A percentile compares a stretch with the other conserved stretches of the same genome.
phyloP scores from a whole-genome alignment of 768 basidiomycete genomes.

The Boletus rex-veris region DNA sequence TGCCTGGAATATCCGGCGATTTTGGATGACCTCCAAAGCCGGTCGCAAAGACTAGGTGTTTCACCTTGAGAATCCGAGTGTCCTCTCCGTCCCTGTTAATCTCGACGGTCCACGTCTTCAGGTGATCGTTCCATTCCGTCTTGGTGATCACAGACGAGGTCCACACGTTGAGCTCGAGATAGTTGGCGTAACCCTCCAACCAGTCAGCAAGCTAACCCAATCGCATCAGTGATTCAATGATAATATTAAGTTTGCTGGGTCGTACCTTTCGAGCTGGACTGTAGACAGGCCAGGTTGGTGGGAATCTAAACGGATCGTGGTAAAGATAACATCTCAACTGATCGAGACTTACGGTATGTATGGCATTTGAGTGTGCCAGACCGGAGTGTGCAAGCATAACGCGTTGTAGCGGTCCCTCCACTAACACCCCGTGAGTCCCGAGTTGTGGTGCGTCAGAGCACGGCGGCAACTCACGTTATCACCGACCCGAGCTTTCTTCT shows the following conservation, averaged over 20 bases:
- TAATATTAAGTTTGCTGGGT: too few relatives aligned
- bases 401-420: slow-evolving; percentile 61
- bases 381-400: slow-evolving; percentile 51
- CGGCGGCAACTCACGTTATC: slow-evolving; percentile 34
- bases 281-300: slow-evolving; percentile 51
- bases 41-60: slow-evolving; percentile 56
- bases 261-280: slow-evolving; percentile 48
- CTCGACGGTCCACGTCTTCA: slow-evolving; percentile 45
- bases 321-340: not conserved
- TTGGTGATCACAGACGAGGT: slow-evolving; percentile 44
- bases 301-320: slow-evolving; percentile 38
- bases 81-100: slow-evolving; percentile 34
- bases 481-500: slow-evolving; percentile 49
- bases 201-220: slow-evolving; percentile 54
- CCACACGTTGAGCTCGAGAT: slow-evolving; percentile 64
- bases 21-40: slow-evolving; percentile 46
- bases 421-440: slow-evolving; percentile 9
- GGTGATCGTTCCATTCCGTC: slow-evolving; percentile 36
- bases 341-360: slow-evolving; percentile 44
- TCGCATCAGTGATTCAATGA: not conserved
- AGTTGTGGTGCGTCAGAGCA: not conserved
- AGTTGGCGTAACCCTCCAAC: slow-evolving; percentile 58
- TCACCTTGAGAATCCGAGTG: slow-evolving; percentile 37
- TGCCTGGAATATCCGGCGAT: slow-evolving; percentile 45
- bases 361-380: slow-evolving; percentile 55